Conservation (phyloP, 768 basidiomycete species). For the Tricholoma furcatifolium region DNA sequence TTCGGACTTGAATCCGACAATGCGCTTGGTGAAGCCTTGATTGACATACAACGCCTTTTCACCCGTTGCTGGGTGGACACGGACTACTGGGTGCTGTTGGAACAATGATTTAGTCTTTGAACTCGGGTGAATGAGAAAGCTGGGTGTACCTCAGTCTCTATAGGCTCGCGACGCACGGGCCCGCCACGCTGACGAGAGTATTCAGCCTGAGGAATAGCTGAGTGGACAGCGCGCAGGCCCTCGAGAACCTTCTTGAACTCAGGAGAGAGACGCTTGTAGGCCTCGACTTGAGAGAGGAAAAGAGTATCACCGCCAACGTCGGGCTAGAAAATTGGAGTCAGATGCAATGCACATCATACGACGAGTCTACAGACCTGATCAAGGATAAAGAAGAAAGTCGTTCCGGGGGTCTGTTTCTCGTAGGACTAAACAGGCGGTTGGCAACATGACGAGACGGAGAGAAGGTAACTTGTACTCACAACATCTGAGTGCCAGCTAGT, state of each 20-base stretch:
- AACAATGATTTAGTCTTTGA: neutral
- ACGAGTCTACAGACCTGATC: slow-evolving; percentile 26
- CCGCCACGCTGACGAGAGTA: slow-evolving; percentile 40
- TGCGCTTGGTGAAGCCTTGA: slow-evolving; percentile 50
- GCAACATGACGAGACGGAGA: neutral
- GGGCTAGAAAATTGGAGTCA: slow-evolving; percentile 21
- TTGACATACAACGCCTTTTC: slow-evolving; percentile 62
- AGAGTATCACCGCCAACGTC: slow-evolving; percentile 52
- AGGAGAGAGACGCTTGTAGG: slow-evolving; percentile 56
- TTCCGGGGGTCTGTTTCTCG: slow-evolving; percentile 54
- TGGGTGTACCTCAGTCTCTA: slow-evolving; percentile 39
- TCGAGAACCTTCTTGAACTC: slow-evolving; percentile 58
- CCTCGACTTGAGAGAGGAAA: slow-evolving; percentile 57
- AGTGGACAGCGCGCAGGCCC: slow-evolving; percentile 56
- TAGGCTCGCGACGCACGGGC: slow-evolving; percentile 48
- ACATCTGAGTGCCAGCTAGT: slow-evolving; percentile 57
- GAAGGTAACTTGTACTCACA: slow-evolving; percentile 29
- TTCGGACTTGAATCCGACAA: slow-evolving; percentile 54
- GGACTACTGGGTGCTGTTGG: slow-evolving; percentile 50
- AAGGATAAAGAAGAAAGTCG: slow-evolving; percentile 57
- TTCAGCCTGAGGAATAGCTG: slow-evolving; percentile 52
- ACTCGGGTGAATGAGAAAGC: neutral
- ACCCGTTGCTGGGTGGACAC: slow-evolving; percentile 60
- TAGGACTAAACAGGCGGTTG: slow-evolving; percentile 36
- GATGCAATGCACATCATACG: neutral